Base-by-base conservation (phyloP, 2,329 filamentous ascomycete species). In the Zymoseptoria ardabiliae region DNA sequence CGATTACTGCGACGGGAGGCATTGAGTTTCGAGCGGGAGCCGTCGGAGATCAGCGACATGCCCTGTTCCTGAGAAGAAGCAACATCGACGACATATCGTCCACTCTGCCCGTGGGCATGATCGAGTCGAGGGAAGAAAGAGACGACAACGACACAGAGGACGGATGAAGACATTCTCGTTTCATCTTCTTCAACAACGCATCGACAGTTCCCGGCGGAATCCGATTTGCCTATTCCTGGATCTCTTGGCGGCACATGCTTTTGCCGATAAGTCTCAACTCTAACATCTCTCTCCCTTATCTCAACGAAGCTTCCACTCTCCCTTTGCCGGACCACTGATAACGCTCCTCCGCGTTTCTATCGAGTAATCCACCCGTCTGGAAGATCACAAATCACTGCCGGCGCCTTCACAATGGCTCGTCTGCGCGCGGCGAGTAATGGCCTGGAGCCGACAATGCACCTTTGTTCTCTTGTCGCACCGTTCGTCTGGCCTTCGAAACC, bases 291-390 rank as follows among this genome's bases (percentile, higher is more conserved):
- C 23, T 25, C 30, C 35, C 58, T 50, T 49, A 30, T 56, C 54
- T 50, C 45, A 50, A 45, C 13, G 13, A 41, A 41, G 35, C 35
- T 45, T n/a, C 35, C 35, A 28, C 25, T 45, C 35, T 45, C 35
- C 35, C 35, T 45, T 7, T 17, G 13, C 58, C 50, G 30, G 58
- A 53, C 56, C 56, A 58, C 59, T 57, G 59, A 61, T 61, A 61
- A 45, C 58, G 56, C 49, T 49, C 25, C 50, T 41, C 41, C 50
- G 53, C 58, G 56, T 64, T 65, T 53, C 56, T 48, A 66, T 66
- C 64, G 64, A 66, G 64, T 66, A 66, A 66, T 59, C 51, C 35
- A 17, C 35, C 35, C 35, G 11, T 45, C 35, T 45, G 17, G 35
- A 45, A 45, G 13, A 13, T 45, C 35, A 45, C n/a, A 4, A 45